Conservation (phyloP, 2,329 filamentous ascomycete species). For the Aspergillus alliaceus region DNA sequence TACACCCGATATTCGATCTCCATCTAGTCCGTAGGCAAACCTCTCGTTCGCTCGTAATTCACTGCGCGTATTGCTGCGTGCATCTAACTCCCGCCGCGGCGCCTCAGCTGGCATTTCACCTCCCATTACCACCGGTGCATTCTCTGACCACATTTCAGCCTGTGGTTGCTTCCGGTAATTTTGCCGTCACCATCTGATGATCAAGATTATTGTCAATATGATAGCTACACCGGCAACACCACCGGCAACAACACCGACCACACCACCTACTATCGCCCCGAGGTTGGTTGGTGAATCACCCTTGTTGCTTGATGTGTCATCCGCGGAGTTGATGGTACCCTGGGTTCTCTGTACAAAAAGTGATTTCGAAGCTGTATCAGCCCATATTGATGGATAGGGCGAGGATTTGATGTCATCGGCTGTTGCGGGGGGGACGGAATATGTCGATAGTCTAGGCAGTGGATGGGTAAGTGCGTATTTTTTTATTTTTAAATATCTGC, state of each 20-base stretch:
- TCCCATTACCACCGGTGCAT: background rate
- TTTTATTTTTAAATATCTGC: background rate
- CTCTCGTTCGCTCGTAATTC: background rate
- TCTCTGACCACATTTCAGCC: background rate
- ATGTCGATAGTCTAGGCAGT: conserved; percentile 7
- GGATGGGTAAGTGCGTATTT: background rate
- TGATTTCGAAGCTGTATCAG: background rate
- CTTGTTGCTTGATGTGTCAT: background rate
- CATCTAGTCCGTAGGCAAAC: background rate
- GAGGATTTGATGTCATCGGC: conserved; percentile 7
- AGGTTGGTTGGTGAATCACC: background rate
- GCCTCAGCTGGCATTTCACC: background rate
- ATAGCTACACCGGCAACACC: no score
- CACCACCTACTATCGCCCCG: conserved; percentile 13
- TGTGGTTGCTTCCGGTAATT: background rate
- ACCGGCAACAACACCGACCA: conserved; percentile 14
- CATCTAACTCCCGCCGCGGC: background rate
- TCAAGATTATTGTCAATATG: background rate
- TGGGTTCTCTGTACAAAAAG: background rate
- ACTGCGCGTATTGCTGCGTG: background rate
- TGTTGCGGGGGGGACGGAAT: conserved; percentile 8
- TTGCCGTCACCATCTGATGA: background rate
- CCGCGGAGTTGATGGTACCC: background rate
- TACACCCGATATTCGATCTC: background rate
- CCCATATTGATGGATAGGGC: conserved; percentile 6